These are phyloP conservation scores for Triticum monococcum DNA, from an alignment of 176 grass and related monocot species.

Conservation along the genomic window DNA sequence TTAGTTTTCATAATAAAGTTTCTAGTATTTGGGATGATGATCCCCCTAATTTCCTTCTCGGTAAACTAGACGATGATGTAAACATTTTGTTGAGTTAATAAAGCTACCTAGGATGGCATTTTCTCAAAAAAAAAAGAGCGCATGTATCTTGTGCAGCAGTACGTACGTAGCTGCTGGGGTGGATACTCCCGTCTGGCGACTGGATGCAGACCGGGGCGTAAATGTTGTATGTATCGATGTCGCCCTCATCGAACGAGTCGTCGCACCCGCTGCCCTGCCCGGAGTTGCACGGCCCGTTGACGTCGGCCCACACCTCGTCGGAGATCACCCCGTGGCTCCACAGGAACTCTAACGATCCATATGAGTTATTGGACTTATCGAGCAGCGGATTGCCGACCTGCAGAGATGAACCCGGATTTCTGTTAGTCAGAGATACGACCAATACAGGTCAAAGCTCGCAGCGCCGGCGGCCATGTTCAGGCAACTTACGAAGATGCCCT, in stretches of 20 bases:
- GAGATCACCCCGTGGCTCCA: conserved; percentile 56
- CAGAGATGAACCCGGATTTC: neutral
- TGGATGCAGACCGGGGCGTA: conserved; percentile 41
- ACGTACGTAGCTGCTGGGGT: neutral
- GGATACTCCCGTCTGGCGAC: neutral
- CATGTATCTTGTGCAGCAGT: too few species aligned
- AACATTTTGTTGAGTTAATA: too few species aligned
- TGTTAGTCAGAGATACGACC: neutral
- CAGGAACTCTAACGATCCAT: neutral
- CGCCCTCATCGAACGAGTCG: neutral
- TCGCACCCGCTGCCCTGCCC: neutral
- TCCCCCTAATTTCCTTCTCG: too few species aligned
- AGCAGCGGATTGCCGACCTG: conserved; percentile 48
- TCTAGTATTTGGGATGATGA: too few species aligned
- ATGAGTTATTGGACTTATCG: neutral
- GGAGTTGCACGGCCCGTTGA: conserved; percentile 28
- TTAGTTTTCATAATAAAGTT: too few species aligned
- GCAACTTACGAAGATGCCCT: conserved; percentile 44
- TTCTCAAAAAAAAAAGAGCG: too few species aligned
- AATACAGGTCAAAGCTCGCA: neutral
- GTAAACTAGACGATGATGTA: too few species aligned
- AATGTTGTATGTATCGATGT: conserved; percentile 27
- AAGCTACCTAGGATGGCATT: too few species aligned
- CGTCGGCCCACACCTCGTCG: conserved; percentile 28
- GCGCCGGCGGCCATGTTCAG: neutral